These are phyloP conservation scores for Neurospora tetraspora DNA, from an alignment of 495 filamentous ascomycete genomes.

Conservation along the genomic window DNA sequence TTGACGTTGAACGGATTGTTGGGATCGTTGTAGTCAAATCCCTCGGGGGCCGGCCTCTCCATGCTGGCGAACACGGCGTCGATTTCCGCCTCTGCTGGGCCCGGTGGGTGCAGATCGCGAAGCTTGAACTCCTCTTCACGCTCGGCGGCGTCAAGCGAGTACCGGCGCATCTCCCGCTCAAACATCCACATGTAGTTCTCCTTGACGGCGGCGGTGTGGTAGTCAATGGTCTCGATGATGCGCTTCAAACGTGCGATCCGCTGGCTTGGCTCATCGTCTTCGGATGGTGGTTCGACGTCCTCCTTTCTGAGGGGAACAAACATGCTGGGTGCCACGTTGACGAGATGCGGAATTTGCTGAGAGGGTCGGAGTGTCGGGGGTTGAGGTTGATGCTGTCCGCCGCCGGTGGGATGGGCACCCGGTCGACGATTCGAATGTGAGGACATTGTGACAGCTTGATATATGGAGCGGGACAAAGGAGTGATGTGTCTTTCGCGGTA, in stretches of 20 bases:
- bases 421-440: not conserved
- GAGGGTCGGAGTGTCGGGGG: not conserved
- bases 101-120: conserved; percentile 1
- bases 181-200: conserved; percentile 35
- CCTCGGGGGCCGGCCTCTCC: conserved; percentile 12
- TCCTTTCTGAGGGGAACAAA: conserved; percentile 33
- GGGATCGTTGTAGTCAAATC: conserved; percentile 14
- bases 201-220: conserved; percentile 28
- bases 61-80: conserved; percentile 20
- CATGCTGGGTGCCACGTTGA: conserved; percentile 27
- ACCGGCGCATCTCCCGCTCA: conserved; percentile 26
- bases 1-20: conserved; percentile 1
- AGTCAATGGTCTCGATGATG: conserved; percentile 30
- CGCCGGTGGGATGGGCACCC: not conserved
- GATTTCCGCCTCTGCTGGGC: conserved; percentile 7
- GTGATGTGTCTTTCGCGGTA: not conserved
- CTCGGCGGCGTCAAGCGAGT: conserved; percentile 41
- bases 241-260: conserved; percentile 21
- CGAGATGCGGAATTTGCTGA: conserved; percentile 24
- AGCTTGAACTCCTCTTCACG: conserved; percentile 50
- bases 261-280: conserved; percentile 14
- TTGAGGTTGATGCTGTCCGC: conserved; percentile 1
- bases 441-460: not conserved
- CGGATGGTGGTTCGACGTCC: conserved; percentile 15
- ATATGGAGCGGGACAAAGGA: not conserved